Evolutionary conservation across 805 yeast genomes (phyloP), one percentile per base, ranked within the genome.

Genomic region (Lachancea thermotolerans): DNA sequence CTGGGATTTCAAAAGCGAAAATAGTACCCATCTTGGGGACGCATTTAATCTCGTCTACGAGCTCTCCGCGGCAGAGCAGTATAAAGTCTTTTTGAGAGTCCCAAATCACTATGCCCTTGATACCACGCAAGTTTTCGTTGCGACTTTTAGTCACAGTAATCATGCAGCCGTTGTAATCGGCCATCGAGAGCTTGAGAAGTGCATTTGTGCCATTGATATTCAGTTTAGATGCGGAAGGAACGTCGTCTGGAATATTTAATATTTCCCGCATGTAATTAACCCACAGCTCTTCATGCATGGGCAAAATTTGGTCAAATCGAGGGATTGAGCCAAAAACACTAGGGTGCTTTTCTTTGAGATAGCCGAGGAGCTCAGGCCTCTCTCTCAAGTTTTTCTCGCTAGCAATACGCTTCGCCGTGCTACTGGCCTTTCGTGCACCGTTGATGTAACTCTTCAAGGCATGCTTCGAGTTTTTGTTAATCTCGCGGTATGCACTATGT

Each of bases 91-190:
- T 78, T 59, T 84, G 88, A 8, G 91, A 75, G 59, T 89, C 97
- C 84, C 93, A 85, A 2, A 86, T 67, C 1, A 89, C 85, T 4
- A 89, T 84, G 0, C 97, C 97, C 33, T 69, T 52, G 29, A 73
- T 54, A 0, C 93, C 95, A 7, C 82, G 70, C 45, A 77, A 57
- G 41, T 77, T 73, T 4, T 71, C 66, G 55, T 82, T 83, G 16
- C 66, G 64, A n/a, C 86, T 71, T 39, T 77, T 74, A 2, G 70
- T 55, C 0, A 89, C 89, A 11, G 70, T 71, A 11, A 88, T 46
- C 35, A 63, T 60, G n/a, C 93, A 77, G 2, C 97, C 96, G 54
- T 82, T 83, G 64, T 76, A 84, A 56, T 89, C 97, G 1, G 93
- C 86, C 49, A 82, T 74, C 1, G 91, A 74, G 35, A 89, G 65